Percentiles rank a stretch among this genome's conserved stretches.
These are phyloP conservation scores for Triticum monococcum DNA, from an alignment of 176 grass and related monocot species.

Conservation along the genomic window DNA sequence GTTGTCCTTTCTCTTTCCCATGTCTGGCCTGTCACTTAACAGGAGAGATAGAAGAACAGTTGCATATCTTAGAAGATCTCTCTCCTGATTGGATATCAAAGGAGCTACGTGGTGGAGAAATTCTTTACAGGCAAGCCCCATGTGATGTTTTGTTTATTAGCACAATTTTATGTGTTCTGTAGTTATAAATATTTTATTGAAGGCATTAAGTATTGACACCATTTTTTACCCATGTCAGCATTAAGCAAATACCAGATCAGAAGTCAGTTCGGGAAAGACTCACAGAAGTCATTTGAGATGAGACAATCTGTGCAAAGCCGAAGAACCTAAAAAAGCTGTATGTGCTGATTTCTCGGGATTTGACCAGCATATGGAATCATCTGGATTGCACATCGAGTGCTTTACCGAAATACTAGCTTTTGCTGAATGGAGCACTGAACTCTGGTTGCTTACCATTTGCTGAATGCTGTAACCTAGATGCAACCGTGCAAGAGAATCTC, in stretches of 20 bases:
- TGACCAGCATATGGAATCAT: constrained; percentile 28
- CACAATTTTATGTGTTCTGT: neutral
- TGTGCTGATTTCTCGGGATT: neutral
- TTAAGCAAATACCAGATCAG: constrained; percentile 54
- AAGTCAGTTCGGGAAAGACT: constrained; percentile 60
- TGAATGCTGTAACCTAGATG: neutral
- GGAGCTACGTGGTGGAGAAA: constrained; percentile 55
- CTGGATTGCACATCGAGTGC: constrained; percentile 10
- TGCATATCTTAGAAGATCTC: constrained; percentile 66
- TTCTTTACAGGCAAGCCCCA: constrained; percentile 74
- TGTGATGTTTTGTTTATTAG: neutral
- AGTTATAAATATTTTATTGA: neutral
- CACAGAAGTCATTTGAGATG: constrained; percentile 44
- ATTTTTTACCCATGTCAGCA: constrained; percentile 46
- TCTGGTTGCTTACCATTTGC: neutral
- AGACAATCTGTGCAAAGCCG: neutral
- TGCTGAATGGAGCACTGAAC: neutral
- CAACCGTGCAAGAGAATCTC: neutral
- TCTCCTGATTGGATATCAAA: constrained; percentile 83
- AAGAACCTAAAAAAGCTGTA: neutral
- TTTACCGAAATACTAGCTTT: neutral
- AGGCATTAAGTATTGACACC: neutral
- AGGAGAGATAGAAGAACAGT: constrained; percentile 88
- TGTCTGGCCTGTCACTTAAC: constrained; percentile 17
- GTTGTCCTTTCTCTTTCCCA: neutral